Evolutionary conservation across 768 basidiomycete species (phyloP).

Genomic region (Royoungia palumana): DNA sequence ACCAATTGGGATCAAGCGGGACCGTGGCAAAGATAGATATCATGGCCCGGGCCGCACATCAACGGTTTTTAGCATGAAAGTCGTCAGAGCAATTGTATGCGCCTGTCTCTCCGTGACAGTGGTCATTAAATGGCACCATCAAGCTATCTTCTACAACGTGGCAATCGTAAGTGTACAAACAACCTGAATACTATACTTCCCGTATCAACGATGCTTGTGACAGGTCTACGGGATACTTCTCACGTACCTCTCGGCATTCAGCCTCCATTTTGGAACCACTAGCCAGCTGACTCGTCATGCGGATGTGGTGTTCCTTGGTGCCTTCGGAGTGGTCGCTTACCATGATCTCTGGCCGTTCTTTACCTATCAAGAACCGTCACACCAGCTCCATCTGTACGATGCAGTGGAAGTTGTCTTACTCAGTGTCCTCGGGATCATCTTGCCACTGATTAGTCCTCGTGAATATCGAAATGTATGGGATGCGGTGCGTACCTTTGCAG

Average conservation of each 20-base stretch:
- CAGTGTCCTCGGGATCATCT: constrained; percentile 4
- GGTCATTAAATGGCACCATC: neutral
- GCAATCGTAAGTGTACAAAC: constrained; percentile 1
- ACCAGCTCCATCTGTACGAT: neutral
- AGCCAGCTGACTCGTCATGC: constrained; percentile 14
- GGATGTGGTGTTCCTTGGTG: constrained; percentile 1
- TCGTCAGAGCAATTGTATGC: neutral
- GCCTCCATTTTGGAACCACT: neutral
- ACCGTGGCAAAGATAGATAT: neutral
- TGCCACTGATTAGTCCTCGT: constrained; percentile 7
- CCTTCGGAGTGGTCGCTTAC: constrained; percentile 1
- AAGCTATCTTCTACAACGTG: neutral
- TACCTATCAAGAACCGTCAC: neutral
- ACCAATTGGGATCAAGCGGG: neutral
- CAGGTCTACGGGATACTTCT: constrained; percentile 8
- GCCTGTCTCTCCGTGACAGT: neutral
- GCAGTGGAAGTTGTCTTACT: neutral
- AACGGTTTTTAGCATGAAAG: neutral
- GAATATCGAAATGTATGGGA: neutral
- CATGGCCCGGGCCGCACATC: neutral
- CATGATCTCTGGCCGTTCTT: constrained; percentile 9
- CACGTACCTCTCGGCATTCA: neutral
- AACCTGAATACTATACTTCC: neutral
- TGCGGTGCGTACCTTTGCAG: neutral
- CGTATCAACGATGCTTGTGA: neutral